phyloP scores from a whole-genome alignment of 176 grass and related monocot species.

The Tillandsia leiboldiana region DNA sequence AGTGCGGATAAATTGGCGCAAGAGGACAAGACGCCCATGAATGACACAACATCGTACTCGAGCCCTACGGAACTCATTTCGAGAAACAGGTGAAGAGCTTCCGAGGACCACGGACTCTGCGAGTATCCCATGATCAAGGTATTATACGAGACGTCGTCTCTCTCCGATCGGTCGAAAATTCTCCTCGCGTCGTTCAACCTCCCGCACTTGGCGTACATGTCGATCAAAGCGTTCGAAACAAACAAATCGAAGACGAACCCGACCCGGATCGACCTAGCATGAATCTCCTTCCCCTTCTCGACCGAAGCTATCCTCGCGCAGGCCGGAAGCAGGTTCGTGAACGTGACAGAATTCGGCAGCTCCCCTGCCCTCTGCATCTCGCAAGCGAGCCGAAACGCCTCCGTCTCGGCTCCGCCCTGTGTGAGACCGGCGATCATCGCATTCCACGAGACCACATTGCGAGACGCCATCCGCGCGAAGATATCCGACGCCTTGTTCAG shows the following conservation, averaged over 20 bases:
- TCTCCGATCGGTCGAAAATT: constrained; percentile 61
- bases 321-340: constrained; percentile 70
- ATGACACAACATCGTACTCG: constrained; percentile 62
- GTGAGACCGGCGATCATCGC: constrained; percentile 66
- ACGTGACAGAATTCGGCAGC: constrained; percentile 54
- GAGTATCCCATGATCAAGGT: constrained; percentile 72
- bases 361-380: constrained; percentile 53
- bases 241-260: constrained; percentile 51
- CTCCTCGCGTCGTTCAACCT: constrained; percentile 33
- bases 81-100: constrained; percentile 62
- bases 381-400: constrained; percentile 38
- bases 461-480: constrained; percentile 44
- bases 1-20: constrained; percentile 66
- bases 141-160: constrained; percentile 76
- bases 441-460: constrained; percentile 69
- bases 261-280: constrained; percentile 48
- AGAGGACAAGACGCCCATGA: constrained; percentile 60
- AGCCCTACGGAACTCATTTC: constrained; percentile 51
- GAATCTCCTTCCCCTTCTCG: constrained; percentile 66
- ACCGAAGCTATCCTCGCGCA: constrained; percentile 59
- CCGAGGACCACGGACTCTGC: constrained; percentile 36
- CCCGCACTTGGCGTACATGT: constrained; percentile 83
- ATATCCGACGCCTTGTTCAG: constrained; percentile 34
- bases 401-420: constrained; percentile 50
- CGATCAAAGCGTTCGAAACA: constrained; percentile 79